phyloP scores from a whole-genome alignment of 306 rosid species.

The Rubus parviflorus region DNA sequence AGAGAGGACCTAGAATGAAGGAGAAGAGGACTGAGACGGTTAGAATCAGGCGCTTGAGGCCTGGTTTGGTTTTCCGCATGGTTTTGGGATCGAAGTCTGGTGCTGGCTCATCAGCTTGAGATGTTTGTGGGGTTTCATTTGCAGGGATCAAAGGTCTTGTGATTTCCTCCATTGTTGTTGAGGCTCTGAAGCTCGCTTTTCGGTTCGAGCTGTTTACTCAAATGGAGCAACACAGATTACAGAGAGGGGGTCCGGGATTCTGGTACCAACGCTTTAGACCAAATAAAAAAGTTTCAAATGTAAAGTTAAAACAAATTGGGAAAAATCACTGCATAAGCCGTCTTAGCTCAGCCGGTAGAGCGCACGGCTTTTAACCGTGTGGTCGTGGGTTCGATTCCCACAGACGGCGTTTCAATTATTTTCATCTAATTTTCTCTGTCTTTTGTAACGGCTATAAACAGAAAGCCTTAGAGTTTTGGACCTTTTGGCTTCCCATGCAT shows the following conservation, averaged over 20 bases:
- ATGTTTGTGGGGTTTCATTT: conserved; percentile 11
- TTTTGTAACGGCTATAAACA: conserved; percentile 12
- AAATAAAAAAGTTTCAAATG: too few relatives aligned
- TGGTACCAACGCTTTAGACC: too few relatives aligned
- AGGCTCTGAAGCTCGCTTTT: conserved; percentile 11
- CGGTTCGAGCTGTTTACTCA: not conserved
- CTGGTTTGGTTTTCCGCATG: conserved; percentile 77
- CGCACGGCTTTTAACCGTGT: too few relatives aligned
- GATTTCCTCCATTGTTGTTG: conserved; percentile 69
- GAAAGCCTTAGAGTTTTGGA: not conserved
- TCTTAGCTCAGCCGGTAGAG: not conserved
- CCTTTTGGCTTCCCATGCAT: not conserved
- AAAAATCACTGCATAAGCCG: too few relatives aligned
- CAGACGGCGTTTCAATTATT: conserved; percentile 13
- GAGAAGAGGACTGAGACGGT: conserved; percentile 71
- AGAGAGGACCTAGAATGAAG: conserved; percentile 60
- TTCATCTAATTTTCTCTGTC: not conserved
- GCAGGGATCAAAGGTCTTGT: conserved; percentile 38
- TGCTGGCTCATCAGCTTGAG: conserved; percentile 1
- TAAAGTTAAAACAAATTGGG: too few relatives aligned
- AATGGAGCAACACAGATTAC: too few relatives aligned
- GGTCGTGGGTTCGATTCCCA: conserved; percentile 29
- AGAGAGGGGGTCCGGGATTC: too few relatives aligned
- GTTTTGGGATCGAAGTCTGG: conserved; percentile 48
- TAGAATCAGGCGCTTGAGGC: conserved; percentile 69